Evolutionary conservation across 306 rosid species (phyloP).

Genomic region (Vigna mungo): DNA sequence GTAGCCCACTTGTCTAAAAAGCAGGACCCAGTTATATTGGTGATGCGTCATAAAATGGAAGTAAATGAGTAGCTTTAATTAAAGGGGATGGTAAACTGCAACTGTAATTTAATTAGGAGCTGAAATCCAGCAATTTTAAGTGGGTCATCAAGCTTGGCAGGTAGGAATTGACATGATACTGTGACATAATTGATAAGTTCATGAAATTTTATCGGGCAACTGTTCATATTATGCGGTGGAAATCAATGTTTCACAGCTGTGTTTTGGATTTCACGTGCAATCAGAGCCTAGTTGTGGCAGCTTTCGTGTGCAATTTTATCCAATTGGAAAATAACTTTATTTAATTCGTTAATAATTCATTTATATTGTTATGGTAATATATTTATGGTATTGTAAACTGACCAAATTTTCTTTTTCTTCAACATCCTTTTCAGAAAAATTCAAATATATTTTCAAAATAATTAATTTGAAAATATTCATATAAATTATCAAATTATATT

Average conservation of each 20-base stretch:
- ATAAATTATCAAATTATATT: too few species aligned
- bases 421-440: too few species aligned
- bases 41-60: conserved; percentile 6
- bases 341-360: too few species aligned
- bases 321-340: too few species aligned
- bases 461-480: too few species aligned
- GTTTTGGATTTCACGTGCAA: not conserved
- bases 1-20: too few species aligned
- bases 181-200: not conserved
- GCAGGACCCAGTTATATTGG: not conserved
- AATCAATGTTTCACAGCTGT: not conserved
- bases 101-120: conserved; percentile 25
- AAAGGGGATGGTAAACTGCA: conserved; percentile 2
- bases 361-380: too few species aligned
- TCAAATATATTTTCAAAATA: too few species aligned
- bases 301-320: not conserved
- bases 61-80: not conserved
- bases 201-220: not conserved
- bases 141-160: not conserved
- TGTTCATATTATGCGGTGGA: not conserved
- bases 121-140: not conserved
- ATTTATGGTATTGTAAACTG: too few species aligned
- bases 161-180: conserved; percentile 6
- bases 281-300: not conserved
- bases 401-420: too few species aligned